Conservation (phyloP, 441 rosid genomes). For the Eutrema salsugineum region DNA sequence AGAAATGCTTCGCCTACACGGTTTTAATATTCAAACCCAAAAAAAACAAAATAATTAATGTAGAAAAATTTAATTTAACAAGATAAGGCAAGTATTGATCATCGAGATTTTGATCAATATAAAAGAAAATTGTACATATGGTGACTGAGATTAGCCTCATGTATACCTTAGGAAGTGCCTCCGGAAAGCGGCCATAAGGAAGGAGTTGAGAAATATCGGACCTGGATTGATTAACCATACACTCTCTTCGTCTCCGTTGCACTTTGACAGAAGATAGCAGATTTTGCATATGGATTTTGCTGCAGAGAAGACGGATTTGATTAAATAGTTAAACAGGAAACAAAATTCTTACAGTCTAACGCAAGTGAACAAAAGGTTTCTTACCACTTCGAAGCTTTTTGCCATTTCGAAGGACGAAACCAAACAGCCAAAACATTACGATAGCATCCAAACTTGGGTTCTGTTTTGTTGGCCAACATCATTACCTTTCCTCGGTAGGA, state of each 20-base stretch:
- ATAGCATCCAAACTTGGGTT: conserved; percentile 10
- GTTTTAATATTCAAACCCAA: background rate
- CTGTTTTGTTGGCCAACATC: background rate
- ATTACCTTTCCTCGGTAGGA: background rate
- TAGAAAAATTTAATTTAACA: too few relatives aligned
- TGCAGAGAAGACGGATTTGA: conserved; percentile 2
- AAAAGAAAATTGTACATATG: background rate
- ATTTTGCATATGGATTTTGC: conserved; percentile 25
- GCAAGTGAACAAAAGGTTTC: background rate
- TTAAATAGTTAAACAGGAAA: background rate
- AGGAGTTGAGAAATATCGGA: conserved; percentile 32
- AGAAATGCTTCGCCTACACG: conserved; percentile 28
- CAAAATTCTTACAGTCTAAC: background rate
- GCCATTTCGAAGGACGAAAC: conserved; percentile 19
- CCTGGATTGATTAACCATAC: conserved; percentile 30
- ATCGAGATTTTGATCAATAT: background rate
- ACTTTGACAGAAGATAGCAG: conserved; percentile 16
- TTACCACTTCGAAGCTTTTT: conserved; percentile 35
- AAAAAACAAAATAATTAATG: background rate
- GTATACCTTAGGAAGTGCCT: conserved; percentile 32
- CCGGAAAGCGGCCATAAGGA: conserved; percentile 1
- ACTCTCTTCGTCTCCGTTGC: conserved; percentile 27
- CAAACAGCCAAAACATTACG: background rate
- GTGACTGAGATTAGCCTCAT: background rate
- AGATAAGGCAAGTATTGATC: background rate